Percentiles rank a stretch among this genome's conserved stretches.
These are phyloP conservation scores for Diaporthe helianthi DNA, from an alignment of 2,329 filamentous ascomycete genomes.

Conservation along the genomic window DNA sequence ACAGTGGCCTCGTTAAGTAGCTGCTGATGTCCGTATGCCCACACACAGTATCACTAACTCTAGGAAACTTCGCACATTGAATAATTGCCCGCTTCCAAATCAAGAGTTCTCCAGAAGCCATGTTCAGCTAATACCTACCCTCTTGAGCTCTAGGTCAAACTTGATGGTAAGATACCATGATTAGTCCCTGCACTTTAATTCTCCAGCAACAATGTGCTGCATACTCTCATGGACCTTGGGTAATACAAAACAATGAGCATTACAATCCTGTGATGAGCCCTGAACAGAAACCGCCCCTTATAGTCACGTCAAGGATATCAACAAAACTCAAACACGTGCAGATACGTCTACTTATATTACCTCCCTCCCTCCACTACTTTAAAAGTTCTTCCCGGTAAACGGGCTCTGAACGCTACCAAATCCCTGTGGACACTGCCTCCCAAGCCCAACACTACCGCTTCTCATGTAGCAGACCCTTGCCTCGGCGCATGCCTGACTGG, in stretches of 20 bases:
- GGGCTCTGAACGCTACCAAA: slow-evolving; percentile 49
- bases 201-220: too few relatives aligned
- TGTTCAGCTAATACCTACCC: neutral
- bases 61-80: too few relatives aligned
- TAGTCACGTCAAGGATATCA: too few relatives aligned
- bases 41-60: neutral
- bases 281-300: too few relatives aligned
- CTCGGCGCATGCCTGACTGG: slow-evolving; percentile 54
- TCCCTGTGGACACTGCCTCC: slow-evolving; percentile 58
- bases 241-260: too few relatives aligned
- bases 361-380: neutral
- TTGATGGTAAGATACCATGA: neutral
- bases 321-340: too few relatives aligned
- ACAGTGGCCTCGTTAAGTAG: neutral
- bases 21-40: neutral
- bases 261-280: too few relatives aligned
- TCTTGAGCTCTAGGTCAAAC: neutral
- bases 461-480: slow-evolving; percentile 68
- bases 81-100: neutral
- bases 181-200: neutral
- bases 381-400: slow-evolving; percentile 46
- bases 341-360: neutral
- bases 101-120: neutral
- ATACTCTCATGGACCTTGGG: too few relatives aligned
- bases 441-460: slow-evolving; percentile 59